A percentile compares a stretch with the other conserved stretches of the same genome.
These are phyloP conservation scores for Kwoniella sp. DNA, from an alignment of 768 basidiomycete species.

Conservation along the genomic window DNA sequence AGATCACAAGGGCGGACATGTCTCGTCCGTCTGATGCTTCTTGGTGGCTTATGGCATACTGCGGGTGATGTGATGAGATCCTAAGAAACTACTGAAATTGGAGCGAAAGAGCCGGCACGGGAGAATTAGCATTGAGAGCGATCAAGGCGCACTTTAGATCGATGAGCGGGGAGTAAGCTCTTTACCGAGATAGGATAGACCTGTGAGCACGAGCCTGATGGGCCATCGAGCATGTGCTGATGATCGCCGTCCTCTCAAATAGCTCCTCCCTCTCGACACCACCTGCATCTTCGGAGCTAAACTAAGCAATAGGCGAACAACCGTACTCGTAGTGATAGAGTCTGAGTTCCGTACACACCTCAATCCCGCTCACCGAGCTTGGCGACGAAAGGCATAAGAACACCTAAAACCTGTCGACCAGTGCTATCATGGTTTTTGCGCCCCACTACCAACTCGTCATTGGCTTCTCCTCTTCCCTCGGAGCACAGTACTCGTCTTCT, in stretches of 20 bases:
- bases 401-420: neutral
- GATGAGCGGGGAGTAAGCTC: neutral
- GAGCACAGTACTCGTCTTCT: neutral
- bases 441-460: neutral
- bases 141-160: neutral
- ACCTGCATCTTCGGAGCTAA: neutral
- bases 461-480: neutral
- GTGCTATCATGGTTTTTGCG: neutral
- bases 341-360: too few relatives aligned
- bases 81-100: too few relatives aligned
- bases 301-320: too few relatives aligned
- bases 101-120: too few relatives aligned
- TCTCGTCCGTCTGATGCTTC: too few relatives aligned
- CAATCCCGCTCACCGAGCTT: neutral
- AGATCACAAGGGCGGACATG: too few relatives aligned
- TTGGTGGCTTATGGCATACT: too few relatives aligned
- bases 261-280: neutral
- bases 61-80: too few relatives aligned
- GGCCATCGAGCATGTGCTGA: neutral
- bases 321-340: too few relatives aligned
- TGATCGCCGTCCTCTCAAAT: neutral
- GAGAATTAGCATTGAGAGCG: neutral
- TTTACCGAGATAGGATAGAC: neutral
- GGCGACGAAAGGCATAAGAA: slow-evolving; percentile 2
- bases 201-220: too few relatives aligned